A percentile compares a stretch with the other conserved stretches of the same genome.
Evolutionary conservation across 1,139 yeast species (phyloP).

Genomic region (Candida albicans): DNA sequence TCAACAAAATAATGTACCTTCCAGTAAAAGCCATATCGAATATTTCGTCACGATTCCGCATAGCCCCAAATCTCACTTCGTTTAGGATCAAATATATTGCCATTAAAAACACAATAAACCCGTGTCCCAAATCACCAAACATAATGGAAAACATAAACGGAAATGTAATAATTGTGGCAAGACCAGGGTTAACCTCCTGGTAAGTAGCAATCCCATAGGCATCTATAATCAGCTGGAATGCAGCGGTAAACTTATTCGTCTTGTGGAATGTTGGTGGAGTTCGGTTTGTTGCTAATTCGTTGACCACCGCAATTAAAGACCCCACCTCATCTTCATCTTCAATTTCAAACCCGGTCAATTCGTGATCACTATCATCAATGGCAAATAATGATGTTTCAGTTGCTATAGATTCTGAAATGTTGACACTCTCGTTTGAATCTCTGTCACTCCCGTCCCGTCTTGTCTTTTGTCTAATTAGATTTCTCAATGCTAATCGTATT

Average conservation of each 20-base stretch:
- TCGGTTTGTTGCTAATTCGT: slow-evolving; percentile 74
- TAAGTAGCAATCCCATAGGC: slow-evolving; percentile 94
- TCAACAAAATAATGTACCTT: slow-evolving; percentile 79
- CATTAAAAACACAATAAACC: slow-evolving; percentile 72
- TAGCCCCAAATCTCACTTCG: slow-evolving; percentile 62
- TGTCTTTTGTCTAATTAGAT: slow-evolving; percentile 28
- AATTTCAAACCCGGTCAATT: slow-evolving; percentile 14
- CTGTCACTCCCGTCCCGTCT: slow-evolving; percentile 12
- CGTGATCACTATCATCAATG: slow-evolving; percentile 40
- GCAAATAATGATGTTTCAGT: slow-evolving; percentile 44
- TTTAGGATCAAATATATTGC: slow-evolving; percentile 68
- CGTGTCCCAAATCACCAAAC: slow-evolving; percentile 99
- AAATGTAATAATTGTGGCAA: slow-evolving; percentile 91
- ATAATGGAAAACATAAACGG: slow-evolving; percentile 99
- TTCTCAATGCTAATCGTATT: slow-evolving; percentile 27
- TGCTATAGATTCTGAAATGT: slow-evolving; percentile 12
- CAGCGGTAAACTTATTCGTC: slow-evolving; percentile 87
- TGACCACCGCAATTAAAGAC: slow-evolving; percentile 58
- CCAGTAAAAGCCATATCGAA: slow-evolving; percentile 96
- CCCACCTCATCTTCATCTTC: slow-evolving; percentile 25
- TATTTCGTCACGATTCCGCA: slow-evolving; percentile 82
- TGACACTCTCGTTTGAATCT: slow-evolving; percentile 8
- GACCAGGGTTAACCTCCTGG: slow-evolving; percentile 94
- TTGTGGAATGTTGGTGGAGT: slow-evolving; percentile 93
- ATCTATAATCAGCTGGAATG: slow-evolving; percentile 91